Conservation (phyloP, 441 rosid genomes). For the Populus hybrid region DNA sequence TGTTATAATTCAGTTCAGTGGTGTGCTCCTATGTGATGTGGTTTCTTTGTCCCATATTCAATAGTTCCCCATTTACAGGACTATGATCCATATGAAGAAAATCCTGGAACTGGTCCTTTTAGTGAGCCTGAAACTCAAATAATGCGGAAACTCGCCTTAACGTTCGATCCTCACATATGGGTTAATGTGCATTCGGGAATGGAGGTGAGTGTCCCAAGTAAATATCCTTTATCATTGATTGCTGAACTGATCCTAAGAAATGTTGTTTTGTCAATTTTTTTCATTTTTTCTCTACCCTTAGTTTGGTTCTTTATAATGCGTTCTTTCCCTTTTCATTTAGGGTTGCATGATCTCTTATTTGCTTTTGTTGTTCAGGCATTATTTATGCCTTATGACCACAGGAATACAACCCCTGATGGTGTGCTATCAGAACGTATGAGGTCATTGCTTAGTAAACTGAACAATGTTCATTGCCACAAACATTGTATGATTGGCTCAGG, state of each 20-base stretch:
- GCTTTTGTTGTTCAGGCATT: conserved; percentile 52
- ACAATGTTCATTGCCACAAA: conserved; percentile 65
- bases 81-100: conserved; percentile 97
- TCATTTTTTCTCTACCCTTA: not conserved
- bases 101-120: conserved; percentile 91
- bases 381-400: conserved; percentile 99
- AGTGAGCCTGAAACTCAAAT: conserved; percentile 97
- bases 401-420: conserved; percentile 79
- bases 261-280: not conserved
- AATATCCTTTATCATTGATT: not conserved
- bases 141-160: conserved; percentile 87
- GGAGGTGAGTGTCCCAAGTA: conserved; percentile 56
- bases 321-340: not conserved
- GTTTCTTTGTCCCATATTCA: not conserved
- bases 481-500: conserved; percentile 96
- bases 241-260: not conserved
- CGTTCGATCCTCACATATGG: conserved; percentile 96
- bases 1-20: not conserved
- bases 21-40: not conserved
- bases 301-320: not conserved
- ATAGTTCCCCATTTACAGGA: conserved; percentile 45
- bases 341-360: not conserved
- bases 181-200: conserved; percentile 97
- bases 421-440: conserved; percentile 58
- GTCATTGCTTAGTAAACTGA: conserved; percentile 68